phyloP scores from a whole-genome alignment of 805 yeast species.

The Saturnispora hagleri region DNA sequence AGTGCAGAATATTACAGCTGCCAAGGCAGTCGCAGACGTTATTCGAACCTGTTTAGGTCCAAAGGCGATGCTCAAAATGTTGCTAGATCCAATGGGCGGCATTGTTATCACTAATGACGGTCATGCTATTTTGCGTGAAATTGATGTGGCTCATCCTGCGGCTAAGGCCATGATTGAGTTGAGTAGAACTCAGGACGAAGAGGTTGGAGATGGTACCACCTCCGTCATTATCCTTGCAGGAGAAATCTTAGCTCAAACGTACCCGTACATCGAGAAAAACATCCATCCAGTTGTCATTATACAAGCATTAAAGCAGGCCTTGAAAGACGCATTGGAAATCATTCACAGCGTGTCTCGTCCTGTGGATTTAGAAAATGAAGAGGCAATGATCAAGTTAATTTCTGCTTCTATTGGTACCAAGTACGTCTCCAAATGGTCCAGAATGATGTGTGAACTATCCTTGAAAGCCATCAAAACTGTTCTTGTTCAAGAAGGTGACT shows the following conservation, averaged over 20 bases:
- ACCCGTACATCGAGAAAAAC: slow-evolving; percentile 88
- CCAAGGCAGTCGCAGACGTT: slow-evolving; percentile 98
- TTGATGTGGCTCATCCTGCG: slow-evolving; percentile 97
- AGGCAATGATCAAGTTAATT: slow-evolving; percentile 78
- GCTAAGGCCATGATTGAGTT: slow-evolving; percentile 98
- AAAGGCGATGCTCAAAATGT: slow-evolving; percentile 97
- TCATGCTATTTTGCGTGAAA: slow-evolving; percentile 94
- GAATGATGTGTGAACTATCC: slow-evolving; percentile 82
- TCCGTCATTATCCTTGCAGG: slow-evolving; percentile 96
- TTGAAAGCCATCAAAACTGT: slow-evolving; percentile 84
- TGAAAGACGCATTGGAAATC: slow-evolving; percentile 81
- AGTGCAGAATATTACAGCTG: slow-evolving; percentile 93
- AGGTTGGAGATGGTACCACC: slow-evolving; percentile 86
- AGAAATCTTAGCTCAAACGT: slow-evolving; percentile 90
- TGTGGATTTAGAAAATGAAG: slow-evolving; percentile 75
- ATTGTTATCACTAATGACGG: slow-evolving; percentile 97
- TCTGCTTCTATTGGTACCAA: slow-evolving; percentile 94
- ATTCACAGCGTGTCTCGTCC: slow-evolving; percentile 77
- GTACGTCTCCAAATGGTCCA: slow-evolving; percentile 84
- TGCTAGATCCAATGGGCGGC: slow-evolving; percentile 94
- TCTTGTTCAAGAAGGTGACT: slow-evolving; percentile 46
- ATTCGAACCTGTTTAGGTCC: slow-evolving; percentile 98
- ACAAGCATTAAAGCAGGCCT: slow-evolving; percentile 85
- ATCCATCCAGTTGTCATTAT: slow-evolving; percentile 96
- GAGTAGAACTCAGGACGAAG: slow-evolving; percentile 96